A percentile compares a stretch with the other conserved stretches of the same genome.
phyloP scores from a whole-genome alignment of 306 rosid genomes.

The Cyamopsis tetragonoloba region DNA sequence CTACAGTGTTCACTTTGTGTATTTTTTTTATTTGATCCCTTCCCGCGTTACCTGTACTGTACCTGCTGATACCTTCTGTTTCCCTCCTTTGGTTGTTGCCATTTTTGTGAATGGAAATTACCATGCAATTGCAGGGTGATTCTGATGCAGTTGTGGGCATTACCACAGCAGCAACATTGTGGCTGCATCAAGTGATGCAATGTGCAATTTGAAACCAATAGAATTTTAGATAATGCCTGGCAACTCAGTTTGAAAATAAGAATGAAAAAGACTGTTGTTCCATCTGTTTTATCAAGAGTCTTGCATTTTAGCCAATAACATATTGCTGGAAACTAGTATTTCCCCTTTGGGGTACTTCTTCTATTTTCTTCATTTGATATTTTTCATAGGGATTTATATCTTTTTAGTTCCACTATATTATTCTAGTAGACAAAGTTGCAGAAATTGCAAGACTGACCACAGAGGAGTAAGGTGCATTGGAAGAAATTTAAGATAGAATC shows the following conservation, averaged over 20 bases:
- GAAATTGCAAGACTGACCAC: neutral
- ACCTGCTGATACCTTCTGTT: neutral
- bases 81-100: neutral
- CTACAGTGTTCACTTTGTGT: neutral
- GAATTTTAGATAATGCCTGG: neutral
- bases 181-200: neutral
- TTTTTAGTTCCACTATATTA: neutral
- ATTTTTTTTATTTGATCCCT: neutral
- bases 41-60: neutral
- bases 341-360: neutral
- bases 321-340: neutral
- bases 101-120: conserved; percentile 4
- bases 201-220: neutral
- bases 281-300: neutral
- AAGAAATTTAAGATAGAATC: conserved; percentile 14
- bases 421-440: neutral
- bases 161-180: neutral
- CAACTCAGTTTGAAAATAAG: neutral
- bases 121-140: neutral
- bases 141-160: neutral
- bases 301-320: neutral
- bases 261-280: neutral
- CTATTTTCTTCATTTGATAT: neutral
- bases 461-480: neutral
- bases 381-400: neutral